A percentile compares a stretch with the other conserved stretches of the same genome.
phyloP scores from a whole-genome alignment of 768 basidiomycete species.

The Tubosaeta brunneosetosa region DNA sequence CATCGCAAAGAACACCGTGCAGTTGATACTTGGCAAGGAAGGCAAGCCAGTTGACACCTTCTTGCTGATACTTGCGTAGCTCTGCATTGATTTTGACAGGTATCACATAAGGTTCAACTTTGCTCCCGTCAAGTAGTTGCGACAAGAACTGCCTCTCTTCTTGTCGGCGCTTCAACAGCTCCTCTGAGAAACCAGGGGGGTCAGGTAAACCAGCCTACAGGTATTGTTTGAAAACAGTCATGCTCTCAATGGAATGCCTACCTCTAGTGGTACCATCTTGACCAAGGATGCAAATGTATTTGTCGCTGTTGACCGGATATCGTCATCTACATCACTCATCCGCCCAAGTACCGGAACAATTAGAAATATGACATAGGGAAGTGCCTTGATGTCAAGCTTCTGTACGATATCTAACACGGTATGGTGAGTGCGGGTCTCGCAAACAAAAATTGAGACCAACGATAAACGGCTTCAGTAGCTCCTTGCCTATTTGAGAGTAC shows the following conservation, averaged over 20 bases:
- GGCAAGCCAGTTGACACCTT: slow-evolving; percentile 98
- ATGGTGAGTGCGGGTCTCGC: slow-evolving; percentile 9
- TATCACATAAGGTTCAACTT: slow-evolving; percentile 86
- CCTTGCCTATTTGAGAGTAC: slow-evolving; percentile 79
- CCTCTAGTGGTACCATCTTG: slow-evolving; percentile 98
- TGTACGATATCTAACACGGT: slow-evolving; percentile 75
- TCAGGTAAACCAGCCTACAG: slow-evolving; percentile 91
- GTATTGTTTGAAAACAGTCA: not conserved
- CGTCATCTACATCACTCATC: slow-evolving; percentile 94
- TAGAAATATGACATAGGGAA: slow-evolving; percentile 96
- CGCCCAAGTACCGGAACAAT: slow-evolving; percentile 94
- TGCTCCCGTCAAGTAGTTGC: slow-evolving; percentile 91
- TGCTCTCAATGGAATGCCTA: slow-evolving; percentile 29
- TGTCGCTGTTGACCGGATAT: slow-evolving; percentile 90
- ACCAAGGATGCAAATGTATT: slow-evolving; percentile 95
- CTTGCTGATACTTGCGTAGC: slow-evolving; percentile 94
- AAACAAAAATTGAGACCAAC: slow-evolving; percentile 47
- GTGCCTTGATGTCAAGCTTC: slow-evolving; percentile 84
- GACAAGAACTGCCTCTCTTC: slow-evolving; percentile 87
- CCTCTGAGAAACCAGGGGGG: slow-evolving; percentile 86
- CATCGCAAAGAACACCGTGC: slow-evolving; percentile 97
- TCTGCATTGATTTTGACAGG: slow-evolving; percentile 90
- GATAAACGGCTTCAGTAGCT: slow-evolving; percentile 83
- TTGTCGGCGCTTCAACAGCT: slow-evolving; percentile 79
- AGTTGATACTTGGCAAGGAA: slow-evolving; percentile 97